phyloP scores from a whole-genome alignment of 306 rosid genomes.

The Sesbania bispinosa region DNA sequence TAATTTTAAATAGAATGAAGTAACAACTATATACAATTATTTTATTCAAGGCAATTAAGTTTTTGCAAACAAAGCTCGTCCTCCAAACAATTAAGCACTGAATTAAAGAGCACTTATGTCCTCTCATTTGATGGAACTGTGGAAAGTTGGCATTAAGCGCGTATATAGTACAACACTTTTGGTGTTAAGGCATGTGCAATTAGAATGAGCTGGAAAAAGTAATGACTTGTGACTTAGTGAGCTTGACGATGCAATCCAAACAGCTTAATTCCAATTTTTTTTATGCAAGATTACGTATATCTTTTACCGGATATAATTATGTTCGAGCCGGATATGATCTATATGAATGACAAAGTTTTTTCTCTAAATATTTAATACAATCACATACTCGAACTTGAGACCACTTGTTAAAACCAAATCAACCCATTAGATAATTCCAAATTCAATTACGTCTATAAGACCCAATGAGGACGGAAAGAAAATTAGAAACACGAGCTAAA shows the following conservation, averaged over 20 bases:
- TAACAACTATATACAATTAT: no score
- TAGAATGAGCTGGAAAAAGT: conserved; percentile 25
- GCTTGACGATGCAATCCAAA: conserved; percentile 10
- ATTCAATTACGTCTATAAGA: conserved; percentile 14
- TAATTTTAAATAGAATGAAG: background rate
- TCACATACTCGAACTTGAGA: no score
- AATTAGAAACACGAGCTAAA: background rate
- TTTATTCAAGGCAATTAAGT: no score
- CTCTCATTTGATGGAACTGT: conserved; percentile 17
- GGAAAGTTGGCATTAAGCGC: conserved; percentile 16
- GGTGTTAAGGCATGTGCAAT: conserved; percentile 19
- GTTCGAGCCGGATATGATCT: no score
- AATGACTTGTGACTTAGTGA: conserved; percentile 8
- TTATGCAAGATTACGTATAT: no score
- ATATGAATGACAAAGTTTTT: no score
- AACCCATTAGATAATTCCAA: no score
- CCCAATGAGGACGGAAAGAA: background rate
- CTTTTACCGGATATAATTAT: no score
- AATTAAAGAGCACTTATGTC: background rate
- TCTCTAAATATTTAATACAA: no score
- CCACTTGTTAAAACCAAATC: no score
- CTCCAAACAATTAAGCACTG: background rate
- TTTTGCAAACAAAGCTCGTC: no score
- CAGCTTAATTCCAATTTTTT: conserved; percentile 30
- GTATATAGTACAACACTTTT: no score